Evolutionary conservation across 768 basidiomycete genomes (phyloP).

Genomic region (Tylopilus rubrobrunneus): DNA sequence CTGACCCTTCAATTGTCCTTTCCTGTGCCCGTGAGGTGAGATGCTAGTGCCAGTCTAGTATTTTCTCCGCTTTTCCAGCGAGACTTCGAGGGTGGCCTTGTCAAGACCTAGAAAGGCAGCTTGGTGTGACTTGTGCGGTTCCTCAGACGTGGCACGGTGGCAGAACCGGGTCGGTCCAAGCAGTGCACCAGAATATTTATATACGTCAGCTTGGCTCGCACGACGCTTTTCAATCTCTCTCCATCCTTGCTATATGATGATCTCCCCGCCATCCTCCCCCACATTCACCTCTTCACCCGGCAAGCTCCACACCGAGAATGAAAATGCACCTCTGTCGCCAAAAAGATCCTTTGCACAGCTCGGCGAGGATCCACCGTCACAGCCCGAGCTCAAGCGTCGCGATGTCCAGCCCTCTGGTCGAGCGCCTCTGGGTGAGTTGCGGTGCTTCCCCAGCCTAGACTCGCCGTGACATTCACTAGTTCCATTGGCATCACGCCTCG

Average conservation of each 20-base stretch:
- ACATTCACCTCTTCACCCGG: not conserved
- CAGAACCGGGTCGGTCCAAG: conserved; percentile 14
- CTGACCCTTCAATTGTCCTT: conserved; percentile 4
- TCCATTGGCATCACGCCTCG: too few relatives aligned
- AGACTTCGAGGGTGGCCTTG: not conserved
- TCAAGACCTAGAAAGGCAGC: too few relatives aligned
- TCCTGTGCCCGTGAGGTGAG: conserved; percentile 3
- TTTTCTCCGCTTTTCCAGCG: conserved; percentile 1
- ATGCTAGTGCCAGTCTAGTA: not conserved
- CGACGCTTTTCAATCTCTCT: conserved; percentile 11
- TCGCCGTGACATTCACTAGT: not conserved
- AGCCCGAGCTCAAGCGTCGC: conserved; percentile 18
- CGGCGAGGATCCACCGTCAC: conserved; percentile 11
- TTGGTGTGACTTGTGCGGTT: not conserved
- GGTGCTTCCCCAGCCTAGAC: not conserved
- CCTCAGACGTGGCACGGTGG: conserved; percentile 3
- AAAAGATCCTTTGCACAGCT: conserved; percentile 22
- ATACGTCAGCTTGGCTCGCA: conserved; percentile 15
- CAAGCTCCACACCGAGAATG: conserved; percentile 7
- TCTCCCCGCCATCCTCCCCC: conserved; percentile 13
- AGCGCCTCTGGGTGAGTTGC: conserved; percentile 25
- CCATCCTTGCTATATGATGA: conserved; percentile 10
- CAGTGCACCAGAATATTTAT: conserved; percentile 28
- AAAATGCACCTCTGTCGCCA: conserved; percentile 12
- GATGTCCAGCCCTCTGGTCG: conserved; percentile 10